These are phyloP conservation scores for Rutidosis leptorrhynchoides DNA, from an alignment of 129 eudicot genomes.

Conservation along the genomic window DNA sequence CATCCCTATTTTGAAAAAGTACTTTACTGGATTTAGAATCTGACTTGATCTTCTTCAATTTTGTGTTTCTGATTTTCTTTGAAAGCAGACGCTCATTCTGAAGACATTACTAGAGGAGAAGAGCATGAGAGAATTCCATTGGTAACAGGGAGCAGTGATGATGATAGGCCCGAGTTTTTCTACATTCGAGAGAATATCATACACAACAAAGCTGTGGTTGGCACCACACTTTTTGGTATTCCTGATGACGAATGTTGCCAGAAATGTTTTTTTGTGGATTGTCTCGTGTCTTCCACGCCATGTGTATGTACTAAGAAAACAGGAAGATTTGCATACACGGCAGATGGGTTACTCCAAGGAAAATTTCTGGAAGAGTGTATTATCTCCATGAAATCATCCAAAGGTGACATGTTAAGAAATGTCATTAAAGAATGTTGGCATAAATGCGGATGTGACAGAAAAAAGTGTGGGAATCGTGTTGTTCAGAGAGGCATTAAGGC, in stretches of 20 bases:
- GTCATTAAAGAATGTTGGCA: constrained; percentile 87
- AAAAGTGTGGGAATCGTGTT: constrained; percentile 80
- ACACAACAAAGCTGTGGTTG: constrained; percentile 57
- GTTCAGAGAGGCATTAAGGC: constrained; percentile 77
- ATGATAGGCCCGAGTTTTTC: constrained; percentile 51
- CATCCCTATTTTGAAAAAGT: too few species aligned
- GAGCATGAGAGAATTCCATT: constrained; percentile 52
- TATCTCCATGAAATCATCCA: constrained; percentile 70
- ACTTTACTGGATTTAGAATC: too few species aligned
- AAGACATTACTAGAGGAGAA: constrained; percentile 75
- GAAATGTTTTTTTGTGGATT: constrained; percentile 64
- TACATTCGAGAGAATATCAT: constrained; percentile 72
- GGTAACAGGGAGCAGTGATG: constrained; percentile 53
- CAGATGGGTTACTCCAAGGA: constrained; percentile 70
- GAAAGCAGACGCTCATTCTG: too few species aligned
- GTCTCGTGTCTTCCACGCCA: constrained; percentile 43
- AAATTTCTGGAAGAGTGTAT: constrained; percentile 58
- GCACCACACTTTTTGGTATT: constrained; percentile 65
- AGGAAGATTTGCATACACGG: constrained; percentile 69
- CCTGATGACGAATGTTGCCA: constrained; percentile 57
- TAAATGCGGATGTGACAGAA: constrained; percentile 76
- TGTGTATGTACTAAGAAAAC: constrained; percentile 65
- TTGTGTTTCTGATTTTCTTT: too few species aligned
- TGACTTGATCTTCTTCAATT: too few species aligned
- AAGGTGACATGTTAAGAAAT: constrained; percentile 74